Evolutionary conservation across 257 asterid genomes (phyloP).

Genomic region (Eucommia ulmoides): DNA sequence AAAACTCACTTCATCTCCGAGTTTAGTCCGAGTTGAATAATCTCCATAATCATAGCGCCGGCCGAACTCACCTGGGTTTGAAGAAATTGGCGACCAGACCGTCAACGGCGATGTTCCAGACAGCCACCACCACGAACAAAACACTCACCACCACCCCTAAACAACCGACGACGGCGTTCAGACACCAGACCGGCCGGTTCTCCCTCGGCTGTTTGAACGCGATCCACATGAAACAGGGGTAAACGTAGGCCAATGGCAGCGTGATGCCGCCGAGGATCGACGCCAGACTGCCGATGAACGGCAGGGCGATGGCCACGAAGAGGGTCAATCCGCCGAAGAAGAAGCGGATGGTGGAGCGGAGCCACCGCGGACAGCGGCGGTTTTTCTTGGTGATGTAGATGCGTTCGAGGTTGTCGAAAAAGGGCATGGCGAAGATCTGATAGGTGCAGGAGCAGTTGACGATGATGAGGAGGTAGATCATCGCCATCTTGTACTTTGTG

Average conservation of each 20-base stretch:
- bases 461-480: conserved; percentile 22
- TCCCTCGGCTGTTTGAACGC: conserved; percentile 33
- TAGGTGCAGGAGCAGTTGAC: conserved; percentile 39
- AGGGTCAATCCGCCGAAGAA: conserved; percentile 46
- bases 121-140: conserved; percentile 18
- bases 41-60: too few species aligned
- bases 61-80: too few species aligned
- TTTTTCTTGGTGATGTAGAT: conserved; percentile 30
- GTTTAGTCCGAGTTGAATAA: too few species aligned
- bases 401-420: conserved; percentile 51
- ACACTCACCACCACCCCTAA: conserved; percentile 24
- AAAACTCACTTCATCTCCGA: too few species aligned
- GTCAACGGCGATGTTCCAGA: conserved; percentile 41
- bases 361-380: conserved; percentile 44
- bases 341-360: conserved; percentile 29
- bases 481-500: conserved; percentile 23
- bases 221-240: conserved; percentile 77
- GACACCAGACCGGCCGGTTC: conserved; percentile 28
- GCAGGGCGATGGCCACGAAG: conserved; percentile 43
- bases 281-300: conserved; percentile 46
- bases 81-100: conserved; percentile 68
- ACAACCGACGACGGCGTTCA: conserved; percentile 39
- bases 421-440: conserved; percentile 63
- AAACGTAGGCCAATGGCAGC: conserved; percentile 38
- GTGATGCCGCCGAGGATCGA: conserved; percentile 37